Conservation (phyloP, 345 rosid species). For the Gossypium ekmanianum region DNA sequence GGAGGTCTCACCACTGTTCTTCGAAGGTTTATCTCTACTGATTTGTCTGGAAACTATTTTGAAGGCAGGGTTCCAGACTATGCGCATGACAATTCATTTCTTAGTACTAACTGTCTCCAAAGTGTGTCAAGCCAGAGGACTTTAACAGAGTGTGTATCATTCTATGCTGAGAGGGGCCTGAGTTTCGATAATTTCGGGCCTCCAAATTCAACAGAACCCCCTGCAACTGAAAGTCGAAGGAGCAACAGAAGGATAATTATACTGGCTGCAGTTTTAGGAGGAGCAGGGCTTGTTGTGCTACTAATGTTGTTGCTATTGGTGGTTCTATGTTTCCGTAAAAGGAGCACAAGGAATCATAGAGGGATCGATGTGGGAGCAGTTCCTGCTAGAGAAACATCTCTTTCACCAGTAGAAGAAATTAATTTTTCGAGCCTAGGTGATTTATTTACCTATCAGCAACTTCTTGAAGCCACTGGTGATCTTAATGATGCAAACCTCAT, state of each 20-base stretch:
- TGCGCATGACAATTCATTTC: conserved; percentile 43
- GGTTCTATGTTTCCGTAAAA: conserved; percentile 40
- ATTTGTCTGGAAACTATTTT: conserved; percentile 78
- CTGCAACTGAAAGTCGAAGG: conserved; percentile 32
- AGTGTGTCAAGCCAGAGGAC: conserved; percentile 54
- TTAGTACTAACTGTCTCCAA: conserved; percentile 70
- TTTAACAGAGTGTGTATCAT: conserved; percentile 47
- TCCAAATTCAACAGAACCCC: conserved; percentile 50
- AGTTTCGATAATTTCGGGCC: conserved; percentile 76
- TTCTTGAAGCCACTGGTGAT: conserved; percentile 64
- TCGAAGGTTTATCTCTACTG: conserved; percentile 39
- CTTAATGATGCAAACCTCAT: conserved; percentile 71
- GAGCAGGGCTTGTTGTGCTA: conserved; percentile 45
- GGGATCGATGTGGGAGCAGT: conserved; percentile 54
- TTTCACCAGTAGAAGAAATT: conserved; percentile 43
- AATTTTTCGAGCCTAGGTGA: conserved; percentile 70
- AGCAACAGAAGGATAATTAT: conserved; percentile 46
- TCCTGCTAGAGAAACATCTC: conserved; percentile 41
- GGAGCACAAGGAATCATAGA: conserved; percentile 39
- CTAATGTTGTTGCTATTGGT: conserved; percentile 39
- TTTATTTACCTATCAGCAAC: conserved; percentile 68
- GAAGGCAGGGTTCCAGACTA: conserved; percentile 75
- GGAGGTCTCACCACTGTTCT: conserved; percentile 55
- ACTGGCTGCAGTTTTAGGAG: conserved; percentile 65
- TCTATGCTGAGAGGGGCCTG: conserved; percentile 58